Base-by-base conservation (phyloP, 208 protist genomes). In the Trypanosoma lewisi region DNA sequence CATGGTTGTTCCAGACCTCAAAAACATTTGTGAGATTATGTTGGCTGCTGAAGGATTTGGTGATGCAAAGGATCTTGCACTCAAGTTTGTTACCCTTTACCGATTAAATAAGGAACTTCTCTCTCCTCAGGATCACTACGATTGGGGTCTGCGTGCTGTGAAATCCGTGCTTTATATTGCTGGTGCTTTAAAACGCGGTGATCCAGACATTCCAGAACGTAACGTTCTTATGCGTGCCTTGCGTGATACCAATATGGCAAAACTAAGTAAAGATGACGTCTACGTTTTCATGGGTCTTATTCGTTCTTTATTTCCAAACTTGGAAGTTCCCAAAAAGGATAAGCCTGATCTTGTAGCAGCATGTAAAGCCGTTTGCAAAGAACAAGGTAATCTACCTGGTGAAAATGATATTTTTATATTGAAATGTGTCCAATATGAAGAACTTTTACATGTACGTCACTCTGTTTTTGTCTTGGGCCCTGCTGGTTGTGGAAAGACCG, bases 21-120 rank as follows among this genome's bases (percentile, higher is more conserved):
- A 97, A 69, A 96, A 98, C 71, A 99, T 99, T 89, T 98, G 96
- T 70, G 98, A 99, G 78, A 99, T 99, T 67, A 99, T 99, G 97
- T 89, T 99, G 16, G 94, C 96, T 66, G 87, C 96, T 31, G 96
- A 99, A 73, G 98, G 98, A 36, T 99, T 99, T 66, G 77, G 87
- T 45, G 93, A 98, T 56, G 95, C 96, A 8, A 98, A 98, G 75
- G 85, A 96, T 64, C 85, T 99, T 9, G 96, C 98, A 27, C 71
- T 98, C 30, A 99, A 99, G 85, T 99, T 99, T 76, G 97, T 98
- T 45, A 98, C 97, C 1, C 84, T 99, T 11, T 99, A 99, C 78
- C 80, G 87, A 48, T 83, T 99, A 45, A 98, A 97, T 73, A 94
- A 92, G 73, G 95, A 99, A 68, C 83, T 99, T 31, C 89, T 99